phyloP scores from a whole-genome alignment of 257 asterid genomes.

The Scutellaria galericulata region DNA sequence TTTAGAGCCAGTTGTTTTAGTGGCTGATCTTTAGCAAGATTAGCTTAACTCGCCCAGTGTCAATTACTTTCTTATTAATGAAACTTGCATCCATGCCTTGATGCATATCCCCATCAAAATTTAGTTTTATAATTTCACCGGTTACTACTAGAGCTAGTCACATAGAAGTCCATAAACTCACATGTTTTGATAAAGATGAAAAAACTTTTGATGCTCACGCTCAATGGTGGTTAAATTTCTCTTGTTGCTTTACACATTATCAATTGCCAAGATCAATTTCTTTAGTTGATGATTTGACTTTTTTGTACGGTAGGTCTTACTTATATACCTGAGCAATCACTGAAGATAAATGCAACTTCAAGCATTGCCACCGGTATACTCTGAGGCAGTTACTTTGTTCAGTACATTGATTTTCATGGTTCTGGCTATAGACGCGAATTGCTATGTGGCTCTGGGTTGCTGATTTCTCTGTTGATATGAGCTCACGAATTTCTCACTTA shows the following conservation, averaged over 20 bases:
- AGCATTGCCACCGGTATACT: constrained; percentile 77
- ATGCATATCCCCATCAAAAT: neutral
- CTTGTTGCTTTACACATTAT: neutral
- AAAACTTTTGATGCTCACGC: neutral
- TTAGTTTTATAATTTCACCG: neutral
- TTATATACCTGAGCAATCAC: constrained; percentile 85
- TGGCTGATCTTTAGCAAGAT: constrained; percentile 9
- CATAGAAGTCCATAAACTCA: neutral
- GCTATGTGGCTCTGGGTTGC: constrained; percentile 26
- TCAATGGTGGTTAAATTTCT: neutral
- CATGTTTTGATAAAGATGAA: neutral
- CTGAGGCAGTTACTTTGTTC: constrained; percentile 40
- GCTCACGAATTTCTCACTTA: constrained; percentile 19
- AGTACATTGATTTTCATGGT: constrained; percentile 24
- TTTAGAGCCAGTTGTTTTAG: neutral
- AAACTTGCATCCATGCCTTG: neutral
- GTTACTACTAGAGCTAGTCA: constrained; percentile 11
- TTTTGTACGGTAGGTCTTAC: constrained; percentile 63
- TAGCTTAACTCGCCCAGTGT: neutral
- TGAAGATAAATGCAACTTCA: constrained; percentile 88
- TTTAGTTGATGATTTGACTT: constrained; percentile 28
- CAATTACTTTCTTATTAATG: neutral
- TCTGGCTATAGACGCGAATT: constrained; percentile 27
- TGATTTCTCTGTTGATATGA: constrained; percentile 16
- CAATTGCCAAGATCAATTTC: constrained; percentile 11